Evolutionary conservation across 768 basidiomycete genomes (phyloP), one percentile per base, ranked within the genome.

Genomic region (Termitomyces sp.): DNA sequence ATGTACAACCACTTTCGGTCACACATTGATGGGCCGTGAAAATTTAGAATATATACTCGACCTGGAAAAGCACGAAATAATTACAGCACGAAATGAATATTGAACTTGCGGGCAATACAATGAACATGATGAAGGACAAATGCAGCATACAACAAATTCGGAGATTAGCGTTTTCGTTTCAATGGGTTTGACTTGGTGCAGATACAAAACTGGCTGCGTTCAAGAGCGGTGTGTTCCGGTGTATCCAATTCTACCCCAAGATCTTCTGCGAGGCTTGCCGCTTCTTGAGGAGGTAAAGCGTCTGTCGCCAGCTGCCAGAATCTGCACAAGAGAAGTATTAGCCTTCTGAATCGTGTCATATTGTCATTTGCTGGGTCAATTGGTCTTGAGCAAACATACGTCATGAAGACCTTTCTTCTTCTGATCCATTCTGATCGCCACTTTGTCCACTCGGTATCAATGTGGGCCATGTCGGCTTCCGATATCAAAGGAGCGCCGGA

Each of bases 381-480:
- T 8, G 9, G 20, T 33, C 18, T 20, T 46, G 33, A 42, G 35
- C 24, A 48, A 20, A 79, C 88, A 68, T 77, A 92, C 92, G 78
- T 83, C 60, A 78, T 83, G 74, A 93, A 96, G 3, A 89, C 75
- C 70, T 91, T 94, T 69, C 82, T 84, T 58, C 94, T 80, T 24
- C 82, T 79, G 38, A 84, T 72, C 94, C 94, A 96, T 75, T 94
- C 89, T 4, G 81, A 79, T 63, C 89, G 79, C 93, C 93, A 96
- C 68, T 82, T 85, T 7, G 67, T 74, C 90, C 93, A 95, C 36
- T 94, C 90, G 1, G 73, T 70, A 61, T 94, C 88, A 56, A 95
- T 76, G 61, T 79, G 75, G 16, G 81, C 83, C 18, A 91, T 79
- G 54, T 94, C 92, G 64, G 87, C 85, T 8, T 84, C 76, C 18